These are phyloP conservation scores for Hypoxylon perforatum DNA, from an alignment of 495 filamentous ascomycete genomes.

Conservation along the genomic window DNA sequence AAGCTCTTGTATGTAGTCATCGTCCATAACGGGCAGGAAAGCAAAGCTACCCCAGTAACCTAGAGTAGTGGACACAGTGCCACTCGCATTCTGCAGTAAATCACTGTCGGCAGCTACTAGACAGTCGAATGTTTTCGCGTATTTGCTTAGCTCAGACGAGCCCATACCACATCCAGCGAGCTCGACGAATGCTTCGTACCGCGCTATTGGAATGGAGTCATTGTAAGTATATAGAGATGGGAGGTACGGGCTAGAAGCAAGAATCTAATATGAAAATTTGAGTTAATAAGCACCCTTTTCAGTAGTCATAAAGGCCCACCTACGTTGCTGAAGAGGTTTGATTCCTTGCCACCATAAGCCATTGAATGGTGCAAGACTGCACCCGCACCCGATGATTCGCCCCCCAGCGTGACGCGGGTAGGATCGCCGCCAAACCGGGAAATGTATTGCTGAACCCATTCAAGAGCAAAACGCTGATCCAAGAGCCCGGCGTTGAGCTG, in stretches of 20 bases:
- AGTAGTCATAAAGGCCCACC: slow-evolving; percentile 42
- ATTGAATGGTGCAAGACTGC: slow-evolving; percentile 64
- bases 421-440: slow-evolving; percentile 76
- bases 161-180: slow-evolving; percentile 58
- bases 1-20: slow-evolving; percentile 62
- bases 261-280: slow-evolving; percentile 25
- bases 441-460: slow-evolving; percentile 81
- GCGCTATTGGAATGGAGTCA: slow-evolving; percentile 58
- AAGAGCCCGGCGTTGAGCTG: slow-evolving; percentile 71
- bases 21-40: slow-evolving; percentile 74
- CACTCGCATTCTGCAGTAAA: slow-evolving; percentile 67
- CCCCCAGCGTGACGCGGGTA: slow-evolving; percentile 72
- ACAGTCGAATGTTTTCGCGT: slow-evolving; percentile 43
- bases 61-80: slow-evolving; percentile 40
- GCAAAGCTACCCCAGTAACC: slow-evolving; percentile 62
- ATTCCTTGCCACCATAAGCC: slow-evolving; percentile 47
- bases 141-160: slow-evolving; percentile 24
- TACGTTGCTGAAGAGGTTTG: slow-evolving; percentile 61
- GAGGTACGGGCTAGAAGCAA: slow-evolving; percentile 35
- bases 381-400: slow-evolving; percentile 76
- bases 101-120: slow-evolving; percentile 53
- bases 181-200: slow-evolving; percentile 66
- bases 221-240: slow-evolving; percentile 50
- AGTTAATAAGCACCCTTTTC: slow-evolving; percentile 28
- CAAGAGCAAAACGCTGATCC: slow-evolving; percentile 74